Evolutionary conservation across 805 yeast species (phyloP), one percentile per base, ranked within the genome.

Genomic region (Nakazawaea anatomiae): DNA sequence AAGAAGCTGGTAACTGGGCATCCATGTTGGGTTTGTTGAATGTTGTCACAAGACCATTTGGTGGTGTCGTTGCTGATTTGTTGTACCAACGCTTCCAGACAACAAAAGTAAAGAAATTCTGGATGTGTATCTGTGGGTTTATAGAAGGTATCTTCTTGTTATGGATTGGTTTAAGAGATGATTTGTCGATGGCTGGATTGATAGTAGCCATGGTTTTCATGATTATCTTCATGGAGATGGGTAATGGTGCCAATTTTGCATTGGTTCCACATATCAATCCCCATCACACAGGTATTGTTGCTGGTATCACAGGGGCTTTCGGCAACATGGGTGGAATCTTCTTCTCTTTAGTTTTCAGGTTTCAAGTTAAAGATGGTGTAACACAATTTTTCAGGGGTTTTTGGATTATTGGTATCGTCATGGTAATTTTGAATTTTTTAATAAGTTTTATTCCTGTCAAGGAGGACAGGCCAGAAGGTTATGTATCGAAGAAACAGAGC

Each of bases 321-420:
- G 73, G 73, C 18, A 68, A 68, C 47, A 31, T 66, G 40, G 73
- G 73, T 11, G 73, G 72, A 41, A 58, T 68, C 39, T 46, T 68
- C 42, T 67, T 67, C 48, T 60, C 69, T 29, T 56, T 68, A 46
- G 71, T 68, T 2, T 67, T 68, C 60, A 57, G 73, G 46, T 68
- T 58, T 51, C 57, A 57, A 38, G 58, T 61, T 12, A 44, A 51
- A 8, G 46, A 52, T 1, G 70, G 68, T 7, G 54, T 48, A 1
- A 61, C 60, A 11, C 55, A 65, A 36, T 66, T 66, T 44, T 61
- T 60, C 55, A 58, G 52, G 31, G 60, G 62, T 3, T 55, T 67
- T 35, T 68, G 70, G 70, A 61, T 62, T 41, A 64, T 67, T 39
- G 72, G 71, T 18, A 54, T 63, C 4, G 57, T 63, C n/a, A 52